A percentile compares a stretch with the other conserved stretches of the same genome.
phyloP scores from a whole-genome alignment of 257 asterid genomes.

The Ligustrum vulgare region DNA sequence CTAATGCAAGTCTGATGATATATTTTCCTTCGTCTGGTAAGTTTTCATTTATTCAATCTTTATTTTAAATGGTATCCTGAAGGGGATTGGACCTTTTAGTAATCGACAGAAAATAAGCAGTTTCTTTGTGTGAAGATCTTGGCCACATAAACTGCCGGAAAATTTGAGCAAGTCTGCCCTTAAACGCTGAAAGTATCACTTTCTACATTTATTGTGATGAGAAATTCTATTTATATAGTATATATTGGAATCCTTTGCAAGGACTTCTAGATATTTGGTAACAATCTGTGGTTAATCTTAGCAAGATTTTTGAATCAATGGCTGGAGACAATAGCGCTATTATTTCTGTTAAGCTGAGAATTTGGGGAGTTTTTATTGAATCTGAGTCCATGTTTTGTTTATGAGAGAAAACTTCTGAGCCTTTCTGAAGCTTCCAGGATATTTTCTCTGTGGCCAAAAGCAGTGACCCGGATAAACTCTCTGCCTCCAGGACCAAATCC shows the following conservation, averaged over 20 bases:
- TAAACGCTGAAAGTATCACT: neutral
- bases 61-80: neutral
- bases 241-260: neutral
- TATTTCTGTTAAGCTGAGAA: neutral
- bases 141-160: neutral
- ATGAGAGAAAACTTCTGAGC: slow-evolving; percentile 45
- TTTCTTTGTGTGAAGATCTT: neutral
- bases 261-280: neutral
- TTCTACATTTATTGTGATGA: neutral
- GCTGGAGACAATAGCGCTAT: neutral
- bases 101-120: neutral
- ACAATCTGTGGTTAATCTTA: neutral
- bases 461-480: slow-evolving; percentile 75
- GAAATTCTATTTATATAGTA: neutral
- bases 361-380: slow-evolving; percentile 3
- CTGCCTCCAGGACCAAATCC: slow-evolving; percentile 95
- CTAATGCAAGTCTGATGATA: neutral
- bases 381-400: neutral
- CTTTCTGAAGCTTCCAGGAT: slow-evolving; percentile 75
- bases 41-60: neutral
- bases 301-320: neutral
- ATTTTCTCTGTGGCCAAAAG: slow-evolving; percentile 69
- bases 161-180: neutral
- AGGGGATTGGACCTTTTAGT: neutral
- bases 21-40: neutral